phyloP scores from a whole-genome alignment of 495 filamentous ascomycete genomes.

The Tuber brumale region DNA sequence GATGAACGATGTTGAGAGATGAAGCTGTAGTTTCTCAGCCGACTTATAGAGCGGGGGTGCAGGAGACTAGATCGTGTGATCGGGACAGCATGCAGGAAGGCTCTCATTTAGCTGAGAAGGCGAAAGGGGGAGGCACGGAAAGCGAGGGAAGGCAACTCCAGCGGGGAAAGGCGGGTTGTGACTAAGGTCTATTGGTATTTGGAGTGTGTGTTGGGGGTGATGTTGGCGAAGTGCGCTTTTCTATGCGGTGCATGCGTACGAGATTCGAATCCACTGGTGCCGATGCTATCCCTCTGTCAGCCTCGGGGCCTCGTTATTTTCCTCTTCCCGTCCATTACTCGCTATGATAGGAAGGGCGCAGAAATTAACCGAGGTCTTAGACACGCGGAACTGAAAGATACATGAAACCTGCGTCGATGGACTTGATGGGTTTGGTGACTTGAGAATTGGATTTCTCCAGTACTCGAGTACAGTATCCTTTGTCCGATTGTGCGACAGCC shows the following conservation, averaged over 20 bases:
- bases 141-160: constrained; percentile 19
- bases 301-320: not conserved
- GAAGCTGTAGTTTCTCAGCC: constrained; percentile 6
- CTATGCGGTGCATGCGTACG: not conserved
- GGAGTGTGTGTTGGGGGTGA: not conserved
- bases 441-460: not conserved
- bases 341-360: not conserved
- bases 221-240: not conserved
- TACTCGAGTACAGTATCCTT: too few species aligned
- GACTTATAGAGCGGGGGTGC: constrained; percentile 29
- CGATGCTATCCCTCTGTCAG: not conserved
- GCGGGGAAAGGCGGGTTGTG: constrained; percentile 25
- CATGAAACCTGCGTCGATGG: not conserved
- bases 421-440: not conserved
- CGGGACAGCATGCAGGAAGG: constrained; percentile 19
- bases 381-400: not conserved
- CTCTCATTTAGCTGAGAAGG: constrained; percentile 23
- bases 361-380: not conserved
- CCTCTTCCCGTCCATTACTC: not conserved
- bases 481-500: not conserved
- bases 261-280: not conserved
- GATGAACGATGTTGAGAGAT: constrained; percentile 19
- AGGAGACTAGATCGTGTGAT: constrained; percentile 32
- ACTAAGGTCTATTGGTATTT: not conserved
- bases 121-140: not conserved